Evolutionary conservation across 2,329 filamentous ascomycete species (phyloP).

Genomic region (Aspergillus sp.): DNA sequence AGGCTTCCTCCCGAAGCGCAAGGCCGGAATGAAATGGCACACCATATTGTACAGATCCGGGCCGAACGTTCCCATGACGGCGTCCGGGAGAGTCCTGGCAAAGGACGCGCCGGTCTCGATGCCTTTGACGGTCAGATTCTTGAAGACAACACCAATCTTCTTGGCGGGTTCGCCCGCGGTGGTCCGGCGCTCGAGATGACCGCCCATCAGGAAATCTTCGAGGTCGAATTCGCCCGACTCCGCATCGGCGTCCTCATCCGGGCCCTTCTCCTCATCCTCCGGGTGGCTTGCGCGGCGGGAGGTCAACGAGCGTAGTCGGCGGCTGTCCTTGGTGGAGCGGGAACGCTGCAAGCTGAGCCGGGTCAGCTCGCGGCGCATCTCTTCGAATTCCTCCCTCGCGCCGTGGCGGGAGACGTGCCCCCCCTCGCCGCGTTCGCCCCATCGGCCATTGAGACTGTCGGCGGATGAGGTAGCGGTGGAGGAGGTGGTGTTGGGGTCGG

Average conservation of each 20-base stretch:
- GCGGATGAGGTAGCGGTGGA: slow-evolving; percentile 9
- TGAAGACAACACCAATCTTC: slow-evolving; percentile 69
- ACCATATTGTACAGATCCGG: slow-evolving; percentile 65
- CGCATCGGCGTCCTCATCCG: slow-evolving; percentile 30
- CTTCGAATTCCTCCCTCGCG: slow-evolving; percentile 53
- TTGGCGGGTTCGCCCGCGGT: slow-evolving; percentile 58
- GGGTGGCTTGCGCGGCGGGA: slow-evolving; percentile 16
- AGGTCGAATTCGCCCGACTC: slow-evolving; percentile 51
- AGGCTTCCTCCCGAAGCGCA: slow-evolving; percentile 40
- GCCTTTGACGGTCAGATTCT: slow-evolving; percentile 65
- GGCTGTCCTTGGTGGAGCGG: slow-evolving; percentile 18
- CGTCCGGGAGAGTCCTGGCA: slow-evolving; percentile 63
- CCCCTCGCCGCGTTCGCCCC: slow-evolving; percentile 54
- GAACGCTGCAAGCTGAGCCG: slow-evolving; percentile 40
- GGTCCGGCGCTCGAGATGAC: slow-evolving; percentile 64
- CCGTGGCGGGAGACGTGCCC: slow-evolving; percentile 42
- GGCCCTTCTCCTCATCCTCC: slow-evolving; percentile 36
- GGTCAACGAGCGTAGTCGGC: slow-evolving; percentile 18
- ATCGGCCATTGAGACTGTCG: slow-evolving; percentile 40
- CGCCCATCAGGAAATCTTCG: slow-evolving; percentile 60
- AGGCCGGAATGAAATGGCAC: slow-evolving; percentile 42
- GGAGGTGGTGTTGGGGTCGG: slow-evolving; percentile 8
- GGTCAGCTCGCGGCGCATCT: slow-evolving; percentile 47
- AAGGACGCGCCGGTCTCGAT: slow-evolving; percentile 57
- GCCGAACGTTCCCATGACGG: slow-evolving; percentile 68